phyloP scores from a whole-genome alignment of 257 asterid species.

The Solanum neorickii region DNA sequence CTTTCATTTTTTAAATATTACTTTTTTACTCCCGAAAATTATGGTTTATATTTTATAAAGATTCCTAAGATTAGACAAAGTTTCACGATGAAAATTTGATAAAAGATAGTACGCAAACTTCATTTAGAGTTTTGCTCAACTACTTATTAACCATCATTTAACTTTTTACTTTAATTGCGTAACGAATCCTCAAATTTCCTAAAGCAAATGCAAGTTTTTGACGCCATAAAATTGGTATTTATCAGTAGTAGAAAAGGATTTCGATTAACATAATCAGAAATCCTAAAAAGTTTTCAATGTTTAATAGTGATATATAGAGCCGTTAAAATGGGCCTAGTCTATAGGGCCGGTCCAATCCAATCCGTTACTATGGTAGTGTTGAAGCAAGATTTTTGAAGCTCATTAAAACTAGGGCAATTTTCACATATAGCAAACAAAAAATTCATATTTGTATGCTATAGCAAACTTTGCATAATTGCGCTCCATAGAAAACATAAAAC shows the following conservation, averaged over 20 bases:
- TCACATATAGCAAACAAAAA: too few relatives aligned
- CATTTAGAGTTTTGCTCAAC: not conserved
- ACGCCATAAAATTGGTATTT: not conserved
- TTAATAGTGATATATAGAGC: too few relatives aligned
- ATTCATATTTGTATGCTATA: too few relatives aligned
- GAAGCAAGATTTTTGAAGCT: too few relatives aligned
- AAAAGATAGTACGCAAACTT: not conserved
- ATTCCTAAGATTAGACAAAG: not conserved
- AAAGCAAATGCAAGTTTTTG: not conserved
- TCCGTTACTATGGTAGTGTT: too few relatives aligned
- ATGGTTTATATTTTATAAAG: not conserved
- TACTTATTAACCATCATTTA: not conserved
- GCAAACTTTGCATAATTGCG: too few relatives aligned
- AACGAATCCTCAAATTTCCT: not conserved
- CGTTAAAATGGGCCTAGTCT: too few relatives aligned
- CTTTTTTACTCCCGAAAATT: not conserved
- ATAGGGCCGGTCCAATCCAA: fast-evolving
- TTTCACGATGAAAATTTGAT: not conserved
- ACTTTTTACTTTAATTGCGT: not conserved
- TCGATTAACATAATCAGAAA: not conserved
- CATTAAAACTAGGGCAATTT: too few relatives aligned
- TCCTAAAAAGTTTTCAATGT: not conserved
- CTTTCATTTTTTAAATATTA: not conserved
- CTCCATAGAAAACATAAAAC: too few relatives aligned
- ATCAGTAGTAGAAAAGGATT: not conserved